These are phyloP conservation scores for Omphalotus guepiniiformis DNA, from an alignment of 768 basidiomycete genomes.

Conservation along the genomic window DNA sequence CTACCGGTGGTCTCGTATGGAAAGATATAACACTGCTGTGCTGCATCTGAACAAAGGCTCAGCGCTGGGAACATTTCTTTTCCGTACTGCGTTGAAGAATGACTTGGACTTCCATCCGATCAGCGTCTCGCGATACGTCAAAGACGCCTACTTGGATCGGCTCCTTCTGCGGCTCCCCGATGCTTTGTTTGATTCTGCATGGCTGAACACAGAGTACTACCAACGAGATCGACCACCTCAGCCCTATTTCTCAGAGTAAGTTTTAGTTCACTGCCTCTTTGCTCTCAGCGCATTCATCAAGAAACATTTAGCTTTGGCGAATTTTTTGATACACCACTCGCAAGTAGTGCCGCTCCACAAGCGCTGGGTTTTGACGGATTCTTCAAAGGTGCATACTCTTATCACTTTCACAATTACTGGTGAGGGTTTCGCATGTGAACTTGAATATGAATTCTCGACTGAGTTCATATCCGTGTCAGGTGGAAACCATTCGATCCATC, in stretches of 20 bases:
- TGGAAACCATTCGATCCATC: slow-evolving; percentile 93
- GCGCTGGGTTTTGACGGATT: slow-evolving; percentile 92
- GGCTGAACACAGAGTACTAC: slow-evolving; percentile 90
- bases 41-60: slow-evolving; percentile 90
- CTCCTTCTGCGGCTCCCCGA: slow-evolving; percentile 88
- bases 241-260: slow-evolving; percentile 86
- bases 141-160: slow-evolving; percentile 82
- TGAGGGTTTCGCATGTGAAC: slow-evolving; percentile 26
- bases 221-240: slow-evolving; percentile 92
- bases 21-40: slow-evolving; percentile 96
- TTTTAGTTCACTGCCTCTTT: not conserved
- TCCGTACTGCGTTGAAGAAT: slow-evolving; percentile 92
- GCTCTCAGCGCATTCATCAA: not conserved
- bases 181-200: slow-evolving; percentile 94
- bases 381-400: slow-evolving; percentile 93
- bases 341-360: slow-evolving; percentile 75
- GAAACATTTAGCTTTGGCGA: slow-evolving; percentile 66
- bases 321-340: slow-evolving; percentile 79
- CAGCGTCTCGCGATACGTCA: slow-evolving; percentile 86
- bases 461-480: slow-evolving; percentile 40
- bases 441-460: slow-evolving; percentile 8
- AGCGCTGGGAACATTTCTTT: slow-evolving; percentile 88
- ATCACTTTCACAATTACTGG: slow-evolving; percentile 97
- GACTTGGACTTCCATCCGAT: slow-evolving; percentile 96
- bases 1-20: slow-evolving; percentile 90